Base-by-base conservation (phyloP, 805 yeast species). In the Citeromyces nyonsensis region DNA sequence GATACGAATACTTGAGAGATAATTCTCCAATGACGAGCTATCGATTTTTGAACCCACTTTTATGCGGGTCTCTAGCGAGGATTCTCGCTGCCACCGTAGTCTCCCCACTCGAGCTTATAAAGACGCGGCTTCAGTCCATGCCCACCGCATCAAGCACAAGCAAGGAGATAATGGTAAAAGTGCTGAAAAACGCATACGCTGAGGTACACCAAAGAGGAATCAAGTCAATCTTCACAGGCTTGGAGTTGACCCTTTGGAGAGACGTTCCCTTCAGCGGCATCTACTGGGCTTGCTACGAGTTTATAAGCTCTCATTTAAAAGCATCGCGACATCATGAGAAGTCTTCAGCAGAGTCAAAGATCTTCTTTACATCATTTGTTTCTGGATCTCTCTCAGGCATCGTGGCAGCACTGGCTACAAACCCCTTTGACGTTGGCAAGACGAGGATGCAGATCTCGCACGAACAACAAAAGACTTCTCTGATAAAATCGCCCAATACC, bases 351-450 rank as follows among this genome's bases (percentile, higher is more conserved):
- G 28, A 32, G 18, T 29, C 40, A 34, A 45, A 42, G 24, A 58
- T 75, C 4, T 76, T 80, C 38, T 34, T 63, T 2, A 66, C 73
- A 32, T 72, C 84, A 24, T 86, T 88, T 45, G 38, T 80, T 3
- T 69, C 91, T 8, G 98, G 98, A 0, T 79, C 88, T 0, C 39
- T 79, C 1, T 73, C 94, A 4, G 98, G 98, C 1, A 52, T 79
- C 1, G 55, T 81, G 4, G 95, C 96, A 0, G 95, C 97, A 1
- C 43, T 88, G 2, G 57, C 68, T 28, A 91, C 98, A 2, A 85
- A 93, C 36, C 97, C 98, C 1, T 91, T 91, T 45, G 98, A 91
- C 51, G 98, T 91, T 7, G 97, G 96, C 4, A 91, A 91, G 47
- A 91, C 98, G 4, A 63, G 97, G 44, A 59, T 83, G 37, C 98